phyloP scores from a whole-genome alignment of 2,329 filamentous ascomycete genomes.

The Penicillium occitanis region DNA sequence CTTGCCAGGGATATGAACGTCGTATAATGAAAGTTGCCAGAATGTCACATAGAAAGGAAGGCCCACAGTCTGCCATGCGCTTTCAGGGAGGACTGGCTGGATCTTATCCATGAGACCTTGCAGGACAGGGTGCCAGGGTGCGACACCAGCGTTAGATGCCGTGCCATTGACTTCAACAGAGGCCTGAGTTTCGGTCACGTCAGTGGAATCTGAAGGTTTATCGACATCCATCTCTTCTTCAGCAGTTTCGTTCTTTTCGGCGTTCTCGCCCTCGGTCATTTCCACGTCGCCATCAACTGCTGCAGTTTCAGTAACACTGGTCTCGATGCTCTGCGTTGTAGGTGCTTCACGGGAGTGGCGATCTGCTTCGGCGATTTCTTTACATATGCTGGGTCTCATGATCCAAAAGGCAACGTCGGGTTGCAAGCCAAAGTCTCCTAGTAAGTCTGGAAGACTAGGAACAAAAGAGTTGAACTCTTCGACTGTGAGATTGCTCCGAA shows the following conservation, averaged over 20 bases:
- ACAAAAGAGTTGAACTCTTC: slow-evolving; percentile 77
- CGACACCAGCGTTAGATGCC: slow-evolving; percentile 38
- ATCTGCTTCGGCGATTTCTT: slow-evolving; percentile 55
- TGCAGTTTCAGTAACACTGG: slow-evolving; percentile 26
- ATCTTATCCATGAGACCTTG: slow-evolving; percentile 72
- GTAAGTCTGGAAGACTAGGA: slow-evolving; percentile 70
- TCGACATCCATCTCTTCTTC: slow-evolving; percentile 39
- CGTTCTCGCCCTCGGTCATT: slow-evolving; percentile 30
- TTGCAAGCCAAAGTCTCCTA: slow-evolving; percentile 76
- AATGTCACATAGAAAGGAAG: slow-evolving; percentile 85
- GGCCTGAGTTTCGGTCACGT: slow-evolving; percentile 7
- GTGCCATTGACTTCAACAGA: slow-evolving; percentile 21
- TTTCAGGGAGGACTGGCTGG: slow-evolving; percentile 58
- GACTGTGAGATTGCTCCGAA: slow-evolving; percentile 73
- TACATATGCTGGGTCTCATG: slow-evolving; percentile 70
- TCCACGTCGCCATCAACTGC: slow-evolving; percentile 39
- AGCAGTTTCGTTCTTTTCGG: slow-evolving; percentile 25
- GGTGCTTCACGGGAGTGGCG: slow-evolving; percentile 31
- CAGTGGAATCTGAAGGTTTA: slow-evolving; percentile 25
- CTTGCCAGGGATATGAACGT: slow-evolving; percentile 72
- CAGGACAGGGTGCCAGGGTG: slow-evolving; percentile 67
- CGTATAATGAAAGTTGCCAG: slow-evolving; percentile 83
- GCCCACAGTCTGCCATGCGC: slow-evolving; percentile 69
- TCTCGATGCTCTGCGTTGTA: slow-evolving; percentile 24
- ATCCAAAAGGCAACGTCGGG: slow-evolving; percentile 82